Base-by-base conservation (phyloP, 768 basidiomycete species). In the Postia placenta region DNA sequence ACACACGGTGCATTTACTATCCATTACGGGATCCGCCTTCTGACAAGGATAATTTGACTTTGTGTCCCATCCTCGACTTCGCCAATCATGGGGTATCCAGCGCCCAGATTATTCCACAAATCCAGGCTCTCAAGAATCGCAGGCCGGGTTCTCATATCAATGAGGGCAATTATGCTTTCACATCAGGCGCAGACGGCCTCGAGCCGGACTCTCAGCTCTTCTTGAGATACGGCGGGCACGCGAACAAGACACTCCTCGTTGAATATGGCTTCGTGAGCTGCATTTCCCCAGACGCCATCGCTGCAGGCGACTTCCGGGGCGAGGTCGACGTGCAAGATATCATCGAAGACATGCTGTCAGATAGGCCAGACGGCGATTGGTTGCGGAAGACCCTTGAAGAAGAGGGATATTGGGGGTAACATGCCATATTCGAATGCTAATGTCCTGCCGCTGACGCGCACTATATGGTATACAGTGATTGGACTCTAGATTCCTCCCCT, bases 1-100 rank as follows among this genome's bases (percentile, higher is more conserved):
- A 98, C 64, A 97, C 94, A 4, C 81, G 95, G 42, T 92, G 87
- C 62, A 79, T 97, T 19, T 92, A 80, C 64, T 79, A 81, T 61
- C 82, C 77, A 51, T 64, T 83, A 37, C 76, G 70, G 54, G 58
- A 67, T 24, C 60, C 65, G 15, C 71, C 66, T 42, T 72, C 75
- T 11, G 73, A 83, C 56, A 73, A 79, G 24, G 79, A 92, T 63
- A 93, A 95, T 60, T 67, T 93, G 51, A 89, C 92, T 0, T 73
- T 98, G 50, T 89, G 88, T 52, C 95, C 95, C 7, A 73, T 96
- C 27, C 72, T 96, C 45, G 95, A 98, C 68, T 85, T 97, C 53
- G 90, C 90, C 12, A 96, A 96, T 57, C 93, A 96, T 56, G 69
- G 71, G 2, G 54, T 69, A 35, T 44, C 60, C 28, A 61, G 62